Evolutionary conservation across 345 rosid species (phyloP).

Genomic region (Brassica juncea): DNA sequence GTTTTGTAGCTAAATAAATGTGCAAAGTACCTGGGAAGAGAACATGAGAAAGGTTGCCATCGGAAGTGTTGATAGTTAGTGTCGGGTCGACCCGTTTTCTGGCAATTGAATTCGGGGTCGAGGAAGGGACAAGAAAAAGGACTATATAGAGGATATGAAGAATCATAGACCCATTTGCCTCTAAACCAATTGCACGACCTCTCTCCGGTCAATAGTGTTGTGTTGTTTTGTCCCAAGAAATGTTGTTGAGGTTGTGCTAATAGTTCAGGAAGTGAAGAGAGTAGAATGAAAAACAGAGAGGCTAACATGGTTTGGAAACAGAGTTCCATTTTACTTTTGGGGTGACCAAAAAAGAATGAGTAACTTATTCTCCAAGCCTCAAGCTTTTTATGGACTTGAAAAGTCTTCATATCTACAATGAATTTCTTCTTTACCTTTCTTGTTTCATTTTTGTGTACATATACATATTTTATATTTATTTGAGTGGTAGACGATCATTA

Average conservation of each 20-base stretch:
- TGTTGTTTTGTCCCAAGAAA: constrained; percentile 35
- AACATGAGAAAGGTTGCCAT: constrained; percentile 74
- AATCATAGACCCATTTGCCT: constrained; percentile 77
- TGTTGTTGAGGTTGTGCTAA: constrained; percentile 35
- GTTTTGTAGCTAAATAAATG: neutral
- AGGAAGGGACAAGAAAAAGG: constrained; percentile 66
- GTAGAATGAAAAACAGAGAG: constrained; percentile 36
- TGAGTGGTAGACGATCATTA: constrained; percentile 16
- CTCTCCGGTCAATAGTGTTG: constrained; percentile 16
- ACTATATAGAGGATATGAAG: constrained; percentile 66
- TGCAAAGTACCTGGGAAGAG: constrained; percentile 59
- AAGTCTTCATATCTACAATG: constrained; percentile 8
- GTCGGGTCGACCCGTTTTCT: constrained; percentile 75
- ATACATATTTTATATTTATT: neutral
- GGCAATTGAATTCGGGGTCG: constrained; percentile 71
- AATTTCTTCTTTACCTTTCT: constrained; percentile 2
- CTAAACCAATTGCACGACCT: constrained; percentile 51
- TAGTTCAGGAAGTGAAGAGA: constrained; percentile 18
- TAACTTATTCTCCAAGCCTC: constrained; percentile 33
- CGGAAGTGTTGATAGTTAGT: constrained; percentile 60
- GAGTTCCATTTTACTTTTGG: constrained; percentile 32
- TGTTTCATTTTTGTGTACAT: neutral
- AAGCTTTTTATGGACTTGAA: constrained; percentile 24
- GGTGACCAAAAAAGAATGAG: constrained; percentile 24
- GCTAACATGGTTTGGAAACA: constrained; percentile 28